These are phyloP conservation scores for Rhodotorula graminis DNA, from an alignment of 768 basidiomycete genomes.

Conservation along the genomic window DNA sequence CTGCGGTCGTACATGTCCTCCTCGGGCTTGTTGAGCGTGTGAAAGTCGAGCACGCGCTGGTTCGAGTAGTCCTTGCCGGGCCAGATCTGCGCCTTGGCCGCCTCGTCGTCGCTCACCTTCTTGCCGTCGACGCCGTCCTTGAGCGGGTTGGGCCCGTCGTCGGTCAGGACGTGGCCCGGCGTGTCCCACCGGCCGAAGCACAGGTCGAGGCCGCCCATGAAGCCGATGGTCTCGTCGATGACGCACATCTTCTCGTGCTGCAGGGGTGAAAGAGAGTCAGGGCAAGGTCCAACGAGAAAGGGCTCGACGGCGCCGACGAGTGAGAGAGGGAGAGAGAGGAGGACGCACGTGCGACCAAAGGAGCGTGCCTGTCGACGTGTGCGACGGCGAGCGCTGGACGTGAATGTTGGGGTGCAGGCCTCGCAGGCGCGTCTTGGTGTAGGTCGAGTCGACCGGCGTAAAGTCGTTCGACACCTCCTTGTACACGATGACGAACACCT, in stretches of 20 bases:
- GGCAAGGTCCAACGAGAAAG: too few relatives aligned
- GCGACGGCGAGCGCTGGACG: conserved; percentile 92
- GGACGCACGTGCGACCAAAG: conserved; percentile 92
- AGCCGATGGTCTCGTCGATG: conserved; percentile 92
- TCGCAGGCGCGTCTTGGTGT: conserved; percentile 75
- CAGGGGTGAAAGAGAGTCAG: too few relatives aligned
- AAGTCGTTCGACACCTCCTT: conserved; percentile 93
- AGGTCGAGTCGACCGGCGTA: conserved; percentile 59
- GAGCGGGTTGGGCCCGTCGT: conserved; percentile 56
- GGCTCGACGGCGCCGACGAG: background rate
- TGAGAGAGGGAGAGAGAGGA: background rate
- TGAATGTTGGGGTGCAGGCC: conserved; percentile 77
- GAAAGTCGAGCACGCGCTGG: conserved; percentile 78
- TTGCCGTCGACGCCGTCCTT: conserved; percentile 56
- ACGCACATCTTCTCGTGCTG: conserved; percentile 98
- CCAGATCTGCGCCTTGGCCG: conserved; percentile 59
- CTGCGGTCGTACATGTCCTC: conserved; percentile 92
- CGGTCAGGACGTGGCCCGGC: conserved; percentile 80
- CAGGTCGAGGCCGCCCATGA: conserved; percentile 94
- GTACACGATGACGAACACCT: conserved; percentile 80
- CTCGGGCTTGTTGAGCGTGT: conserved; percentile 76
- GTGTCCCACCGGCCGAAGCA: conserved; percentile 98
- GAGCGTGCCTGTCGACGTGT: conserved; percentile 94
- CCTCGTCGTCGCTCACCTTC: conserved; percentile 14
- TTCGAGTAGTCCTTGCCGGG: conserved; percentile 96